Percentiles rank a stretch among this genome's conserved stretches.
phyloP scores from a whole-genome alignment of 257 asterid genomes.

The Rehmannia glutinosa region DNA sequence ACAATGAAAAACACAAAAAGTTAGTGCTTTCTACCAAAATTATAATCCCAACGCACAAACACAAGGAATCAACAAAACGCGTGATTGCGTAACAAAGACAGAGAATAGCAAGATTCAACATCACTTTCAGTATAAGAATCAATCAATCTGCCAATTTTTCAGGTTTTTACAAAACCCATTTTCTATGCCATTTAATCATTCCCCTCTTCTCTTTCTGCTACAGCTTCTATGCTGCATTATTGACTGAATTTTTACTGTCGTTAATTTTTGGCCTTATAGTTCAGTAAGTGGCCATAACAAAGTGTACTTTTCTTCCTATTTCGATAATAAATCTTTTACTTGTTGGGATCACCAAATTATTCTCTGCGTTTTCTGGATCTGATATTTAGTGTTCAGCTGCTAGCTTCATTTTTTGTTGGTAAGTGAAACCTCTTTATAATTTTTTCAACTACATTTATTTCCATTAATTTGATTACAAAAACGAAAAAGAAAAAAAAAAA shows the following conservation, averaged over 20 bases:
- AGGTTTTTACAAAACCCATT: neutral
- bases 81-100: conserved; percentile 23
- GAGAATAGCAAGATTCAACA: neutral
- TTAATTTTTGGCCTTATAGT: neutral
- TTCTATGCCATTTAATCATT: neutral
- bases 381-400: neutral
- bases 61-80: conserved; percentile 36
- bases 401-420: conserved; percentile 14
- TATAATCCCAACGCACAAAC: neutral
- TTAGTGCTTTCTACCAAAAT: neutral
- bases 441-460: neutral
- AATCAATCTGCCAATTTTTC: neutral
- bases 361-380: conserved; percentile 42
- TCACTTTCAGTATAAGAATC: conserved; percentile 20
- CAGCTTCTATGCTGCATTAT: neutral
- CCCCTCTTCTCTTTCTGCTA: neutral
- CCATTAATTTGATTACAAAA: neutral
- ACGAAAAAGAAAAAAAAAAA: no score
- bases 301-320: conserved; percentile 18
- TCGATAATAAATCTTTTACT: conserved; percentile 8
- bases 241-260: neutral
- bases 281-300: neutral
- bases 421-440: neutral
- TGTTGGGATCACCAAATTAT: conserved; percentile 49
- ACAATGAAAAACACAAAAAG: neutral